Conservation (phyloP, 495 filamentous ascomycete genomes). For the Annulohypoxylon bovei region DNA sequence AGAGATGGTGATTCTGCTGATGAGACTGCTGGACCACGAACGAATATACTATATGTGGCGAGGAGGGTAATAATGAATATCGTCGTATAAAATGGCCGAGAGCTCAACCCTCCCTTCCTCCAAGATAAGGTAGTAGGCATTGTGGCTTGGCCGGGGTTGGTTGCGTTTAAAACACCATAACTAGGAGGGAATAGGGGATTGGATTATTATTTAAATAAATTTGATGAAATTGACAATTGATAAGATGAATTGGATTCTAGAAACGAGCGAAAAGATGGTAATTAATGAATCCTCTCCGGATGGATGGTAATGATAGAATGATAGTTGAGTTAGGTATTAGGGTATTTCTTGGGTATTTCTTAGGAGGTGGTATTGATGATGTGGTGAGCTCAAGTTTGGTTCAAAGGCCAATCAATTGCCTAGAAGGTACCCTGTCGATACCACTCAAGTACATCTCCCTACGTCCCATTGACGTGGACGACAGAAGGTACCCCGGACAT, state of each 20-base stretch:
- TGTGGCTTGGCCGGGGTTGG: constrained; percentile 4
- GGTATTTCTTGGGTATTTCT: background rate
- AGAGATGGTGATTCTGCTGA: constrained; percentile 10
- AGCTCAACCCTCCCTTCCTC: constrained; percentile 39
- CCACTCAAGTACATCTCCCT: constrained; percentile 3
- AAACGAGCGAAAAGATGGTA: background rate
- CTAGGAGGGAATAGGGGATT: background rate
- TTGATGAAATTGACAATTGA: background rate
- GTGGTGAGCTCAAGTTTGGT: background rate
- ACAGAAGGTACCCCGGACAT: background rate
- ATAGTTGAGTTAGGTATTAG: background rate
- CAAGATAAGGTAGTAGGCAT: constrained; percentile 19
- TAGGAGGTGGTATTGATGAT: constrained; percentile 4
- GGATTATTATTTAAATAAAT: background rate
- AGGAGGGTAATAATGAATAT: constrained; percentile 51
- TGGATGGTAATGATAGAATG: background rate
- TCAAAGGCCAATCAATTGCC: background rate
- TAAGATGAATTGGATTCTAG: background rate
- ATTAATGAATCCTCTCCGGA: background rate
- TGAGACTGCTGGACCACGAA: constrained; percentile 17
- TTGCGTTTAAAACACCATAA: constrained; percentile 19
- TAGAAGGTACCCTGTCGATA: constrained; percentile 1
- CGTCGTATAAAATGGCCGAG: constrained; percentile 52
- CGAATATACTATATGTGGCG: constrained; percentile 47
- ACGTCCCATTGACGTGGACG: constrained; percentile 18